Evolutionary conservation across 192 early-diverging fungal genomes (phyloP), one percentile per base, ranked within the genome.

Genomic region (Entomortierella parvispora): DNA sequence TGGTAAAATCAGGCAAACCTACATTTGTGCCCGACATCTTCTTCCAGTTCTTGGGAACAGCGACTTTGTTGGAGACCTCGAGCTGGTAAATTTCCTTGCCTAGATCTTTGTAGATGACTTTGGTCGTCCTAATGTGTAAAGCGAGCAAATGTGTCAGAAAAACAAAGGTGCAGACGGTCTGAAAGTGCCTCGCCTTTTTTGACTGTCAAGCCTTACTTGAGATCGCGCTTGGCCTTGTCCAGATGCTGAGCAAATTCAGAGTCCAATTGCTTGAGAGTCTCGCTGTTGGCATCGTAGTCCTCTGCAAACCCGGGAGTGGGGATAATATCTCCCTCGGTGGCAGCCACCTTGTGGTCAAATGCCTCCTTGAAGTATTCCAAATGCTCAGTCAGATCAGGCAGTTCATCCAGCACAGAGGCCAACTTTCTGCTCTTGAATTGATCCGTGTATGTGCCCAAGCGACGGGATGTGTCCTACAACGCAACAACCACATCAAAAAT

Each of bases 81-180:
- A 99, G 65, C 80, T 96, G 95, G 76, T 95, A 96, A 18, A 93
- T 88, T 69, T 99, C 98, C 79, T 99, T 99, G 45, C 97, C 96
- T 54, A 97, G 82, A 81, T 97, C 89, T 64, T 92, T 93, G 86
- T 92, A 99, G 4, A 82, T 79, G 33, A 96, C 80, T 59, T 89
- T 90, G 7, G 83, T 71, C 2, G 88, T 70, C 22, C 88, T 89
- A 70, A 22, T 20, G 14, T 40, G 5, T 32, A 48, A 56, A 52
- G 12, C 59, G 52, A 22, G 22, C 60, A 15, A 26, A 18, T 47
- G 58, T 22, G 45, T 20, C 14, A 18, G 17, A 14, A 58, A 40
- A 25, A 51, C 14, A 33, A 48, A 1, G 29, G 25, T 33, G 17
- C 26, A 34, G 10, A 31, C 43, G 25, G n/a, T 28, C 47, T 61